A percentile compares a stretch with the other conserved stretches of the same genome.
Conservation (phyloP, 2,329 filamentous ascomycete genomes). For the Neonectria faginata region DNA sequence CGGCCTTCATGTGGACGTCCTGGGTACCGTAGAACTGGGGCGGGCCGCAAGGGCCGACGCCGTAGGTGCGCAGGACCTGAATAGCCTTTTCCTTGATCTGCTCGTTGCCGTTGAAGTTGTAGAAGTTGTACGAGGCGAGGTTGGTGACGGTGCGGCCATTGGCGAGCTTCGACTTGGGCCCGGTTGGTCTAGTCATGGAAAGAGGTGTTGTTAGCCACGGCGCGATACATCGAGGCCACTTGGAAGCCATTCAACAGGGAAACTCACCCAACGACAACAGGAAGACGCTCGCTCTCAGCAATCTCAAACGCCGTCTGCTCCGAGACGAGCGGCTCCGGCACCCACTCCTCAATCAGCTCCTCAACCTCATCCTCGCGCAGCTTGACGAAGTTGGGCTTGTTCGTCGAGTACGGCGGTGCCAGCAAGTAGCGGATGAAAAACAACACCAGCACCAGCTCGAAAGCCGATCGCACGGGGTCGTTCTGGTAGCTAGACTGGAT, state of each 20-base stretch:
- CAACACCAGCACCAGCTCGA: slow-evolving; percentile 92
- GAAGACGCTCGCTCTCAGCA: slow-evolving; percentile 83
- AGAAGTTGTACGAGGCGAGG: slow-evolving; percentile 95
- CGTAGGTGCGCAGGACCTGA: slow-evolving; percentile 91
- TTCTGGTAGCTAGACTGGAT: slow-evolving; percentile 98
- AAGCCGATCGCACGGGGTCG: slow-evolving; percentile 91
- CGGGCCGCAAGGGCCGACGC: slow-evolving; percentile 95
- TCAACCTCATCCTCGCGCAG: slow-evolving; percentile 94
- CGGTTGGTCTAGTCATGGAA: slow-evolving; percentile 74
- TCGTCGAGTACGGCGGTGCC: slow-evolving; percentile 90
- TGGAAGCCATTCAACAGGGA: not conserved
- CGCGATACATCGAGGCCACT: not conserved
- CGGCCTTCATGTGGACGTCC: slow-evolving; percentile 97
- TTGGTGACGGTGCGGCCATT: slow-evolving; percentile 94
- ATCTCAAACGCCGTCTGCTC: slow-evolving; percentile 80
- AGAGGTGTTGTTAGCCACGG: not conserved
- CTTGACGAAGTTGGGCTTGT: slow-evolving; percentile 89
- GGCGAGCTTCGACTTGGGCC: slow-evolving; percentile 87
- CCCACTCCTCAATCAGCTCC: slow-evolving; percentile 96
- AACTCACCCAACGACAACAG: slow-evolving; percentile 85
- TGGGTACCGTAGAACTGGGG: slow-evolving; percentile 99
- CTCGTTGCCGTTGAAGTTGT: slow-evolving; percentile 95
- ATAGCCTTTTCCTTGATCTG: slow-evolving; percentile 95
- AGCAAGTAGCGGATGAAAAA: slow-evolving; percentile 96
- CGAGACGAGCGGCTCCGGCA: slow-evolving; percentile 88